A percentile compares a stretch with the other conserved stretches of the same genome.
Conservation (phyloP, 2,329 filamentous ascomycete genomes). For the Botrytis fragariae region DNA sequence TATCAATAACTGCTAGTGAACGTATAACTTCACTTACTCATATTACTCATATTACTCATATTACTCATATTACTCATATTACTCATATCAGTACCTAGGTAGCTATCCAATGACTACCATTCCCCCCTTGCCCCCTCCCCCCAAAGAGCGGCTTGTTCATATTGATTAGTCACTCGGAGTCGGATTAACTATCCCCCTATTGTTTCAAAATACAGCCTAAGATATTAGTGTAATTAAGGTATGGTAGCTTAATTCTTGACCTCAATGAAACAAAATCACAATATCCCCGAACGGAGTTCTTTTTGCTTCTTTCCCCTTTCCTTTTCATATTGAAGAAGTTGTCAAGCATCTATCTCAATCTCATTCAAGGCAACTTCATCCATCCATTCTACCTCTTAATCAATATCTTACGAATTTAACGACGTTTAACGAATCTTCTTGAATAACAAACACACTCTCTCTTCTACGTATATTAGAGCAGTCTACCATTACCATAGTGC, state of each 20-base stretch:
- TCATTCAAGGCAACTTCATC: background rate
- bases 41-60: too few species aligned
- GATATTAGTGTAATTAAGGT: background rate
- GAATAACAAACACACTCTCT: slow-evolving; percentile 23
- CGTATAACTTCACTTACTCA: background rate
- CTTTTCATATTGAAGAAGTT: slow-evolving; percentile 3
- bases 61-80: too few species aligned
- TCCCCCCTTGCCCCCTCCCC: background rate
- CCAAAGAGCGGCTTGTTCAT: too few species aligned
- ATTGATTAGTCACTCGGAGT: background rate
- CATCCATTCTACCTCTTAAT: slow-evolving; percentile 17
- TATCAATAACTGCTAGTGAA: background rate
- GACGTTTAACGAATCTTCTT: slow-evolving; percentile 39
- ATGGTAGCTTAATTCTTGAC: slow-evolving; percentile 2
- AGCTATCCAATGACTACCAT: background rate
- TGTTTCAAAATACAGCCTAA: background rate
- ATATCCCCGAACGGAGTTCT: background rate
- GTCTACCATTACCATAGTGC: background rate
- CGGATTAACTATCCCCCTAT: background rate
- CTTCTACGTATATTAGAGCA: slow-evolving; percentile 7
- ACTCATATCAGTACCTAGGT: too few species aligned
- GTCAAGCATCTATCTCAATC: slow-evolving; percentile 4
- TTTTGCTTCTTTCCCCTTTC: slow-evolving; percentile 11
- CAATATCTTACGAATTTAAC: slow-evolving; percentile 35
- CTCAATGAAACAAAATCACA: slow-evolving; percentile 8